Evolutionary conservation across 257 asterid species (phyloP).

Genomic region (Echium plantagineum): DNA sequence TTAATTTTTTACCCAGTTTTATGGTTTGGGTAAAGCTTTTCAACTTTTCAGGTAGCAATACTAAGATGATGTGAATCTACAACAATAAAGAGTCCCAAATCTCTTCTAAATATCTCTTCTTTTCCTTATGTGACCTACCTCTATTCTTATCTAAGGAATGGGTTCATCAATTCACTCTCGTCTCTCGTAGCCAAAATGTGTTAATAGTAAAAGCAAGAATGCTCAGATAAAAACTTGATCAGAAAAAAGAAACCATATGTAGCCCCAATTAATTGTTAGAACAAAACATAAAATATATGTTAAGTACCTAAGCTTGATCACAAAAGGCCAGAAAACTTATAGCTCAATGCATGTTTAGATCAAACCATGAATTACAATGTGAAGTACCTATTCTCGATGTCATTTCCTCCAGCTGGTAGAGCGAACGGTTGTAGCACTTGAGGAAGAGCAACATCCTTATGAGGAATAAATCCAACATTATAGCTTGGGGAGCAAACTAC

Average conservation of each 20-base stretch:
- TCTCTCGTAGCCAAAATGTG: too few species aligned
- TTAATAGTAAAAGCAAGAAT: too few species aligned
- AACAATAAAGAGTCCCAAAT: too few species aligned
- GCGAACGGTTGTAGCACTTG: conserved; percentile 98
- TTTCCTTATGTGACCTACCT: too few species aligned
- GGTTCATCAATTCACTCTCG: too few species aligned
- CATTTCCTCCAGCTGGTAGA: conserved; percentile 96
- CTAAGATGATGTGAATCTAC: neutral
- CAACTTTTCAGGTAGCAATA: neutral
- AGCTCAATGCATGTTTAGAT: neutral
- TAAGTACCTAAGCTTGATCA: neutral
- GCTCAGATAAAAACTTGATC: neutral
- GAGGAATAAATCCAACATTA: conserved; percentile 95
- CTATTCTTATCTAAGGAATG: too few species aligned
- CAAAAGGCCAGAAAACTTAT: neutral
- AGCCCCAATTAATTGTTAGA: too few species aligned
- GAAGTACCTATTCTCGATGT: conserved; percentile 67
- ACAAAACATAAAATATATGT: neutral
- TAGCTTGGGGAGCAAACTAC: conserved; percentile 99
- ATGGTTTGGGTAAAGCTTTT: neutral
- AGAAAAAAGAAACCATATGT: too few species aligned
- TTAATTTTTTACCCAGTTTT: too few species aligned
- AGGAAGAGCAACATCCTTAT: conserved; percentile 96
- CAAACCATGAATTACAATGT: neutral
- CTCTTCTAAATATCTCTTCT: too few species aligned